These are phyloP conservation scores for Drosera capensis DNA, from an alignment of 148 eudicot genomes.

Conservation along the genomic window DNA sequence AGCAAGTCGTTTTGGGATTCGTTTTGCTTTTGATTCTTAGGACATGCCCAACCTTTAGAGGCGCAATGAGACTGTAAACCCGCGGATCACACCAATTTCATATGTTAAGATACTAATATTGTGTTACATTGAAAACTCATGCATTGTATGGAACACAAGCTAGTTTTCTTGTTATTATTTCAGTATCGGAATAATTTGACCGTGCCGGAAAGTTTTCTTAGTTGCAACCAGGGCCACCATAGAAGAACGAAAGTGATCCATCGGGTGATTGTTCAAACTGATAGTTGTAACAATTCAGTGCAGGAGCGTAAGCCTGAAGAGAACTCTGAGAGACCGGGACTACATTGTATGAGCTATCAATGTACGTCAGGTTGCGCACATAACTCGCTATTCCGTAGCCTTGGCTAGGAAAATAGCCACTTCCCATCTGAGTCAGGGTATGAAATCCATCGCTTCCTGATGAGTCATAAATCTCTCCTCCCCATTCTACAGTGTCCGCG, in stretches of 20 bases:
- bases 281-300: neutral
- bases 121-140: too few species aligned
- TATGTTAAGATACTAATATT: too few species aligned
- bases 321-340: neutral
- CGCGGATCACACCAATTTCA: too few species aligned
- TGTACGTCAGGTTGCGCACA: constrained; percentile 1
- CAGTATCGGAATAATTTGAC: too few species aligned
- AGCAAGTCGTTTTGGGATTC: too few species aligned
- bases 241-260: neutral
- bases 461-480: neutral
- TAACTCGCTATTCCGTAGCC: constrained; percentile 5
- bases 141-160: too few species aligned
- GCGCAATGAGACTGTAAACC: too few species aligned
- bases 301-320: neutral
- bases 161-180: too few species aligned
- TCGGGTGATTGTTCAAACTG: neutral
- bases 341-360: neutral
- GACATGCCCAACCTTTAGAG: too few species aligned
- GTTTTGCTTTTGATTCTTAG: too few species aligned
- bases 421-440: neutral
- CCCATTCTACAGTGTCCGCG: neutral
- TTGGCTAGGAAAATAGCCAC: neutral
- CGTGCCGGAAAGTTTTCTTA: neutral
- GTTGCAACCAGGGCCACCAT: constrained; percentile 10
- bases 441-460: neutral